Evolutionary conservation across 495 filamentous ascomycete species (phyloP), one percentile per base, ranked within the genome.

Genomic region (Aspergillus biplanus): DNA sequence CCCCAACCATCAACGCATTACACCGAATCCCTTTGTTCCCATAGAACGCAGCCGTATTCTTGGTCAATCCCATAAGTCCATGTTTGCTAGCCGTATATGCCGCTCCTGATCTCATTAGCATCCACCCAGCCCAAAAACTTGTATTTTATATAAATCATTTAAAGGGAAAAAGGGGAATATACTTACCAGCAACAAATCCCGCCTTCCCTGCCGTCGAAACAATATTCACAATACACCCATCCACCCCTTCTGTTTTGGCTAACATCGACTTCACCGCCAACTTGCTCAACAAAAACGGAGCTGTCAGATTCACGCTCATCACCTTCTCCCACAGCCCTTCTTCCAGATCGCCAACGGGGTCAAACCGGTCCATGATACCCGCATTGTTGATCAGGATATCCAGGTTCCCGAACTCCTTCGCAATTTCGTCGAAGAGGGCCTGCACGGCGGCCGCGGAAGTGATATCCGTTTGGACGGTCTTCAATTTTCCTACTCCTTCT

Each of bases 31-130:
- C 83, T 70, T 85, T 82, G 44, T 71, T 73, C 0, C 77, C 81
- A 69, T 89, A 89, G 71, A 73, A 85, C 0, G 80, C 77, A 3
- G 86, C 86, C 33, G 85, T 89, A 69, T 81, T 87, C 71, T 88
- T 88, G 27, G 86, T 88, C 63, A 88, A 71, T 5, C 85, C 87
- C 12, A 86, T 65, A 15, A 89, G 67, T 44, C 68, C 70, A 21
- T 73, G 70, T 39, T 73, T 73, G 55, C 66, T 69, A 2, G 70
- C 50, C 3, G 84, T 83, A 64, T 87, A 88, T 7, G 85, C 85
- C 5, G 73, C 81, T 50, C 85, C 86, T 71, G 67, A 21, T 60
- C 65, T 44, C 63, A 72, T 71, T 13, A 54, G 2, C 21, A 27
- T 27, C 21, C 21, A 27, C 21, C 21, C 21, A 27, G 21, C 21